phyloP scores from a whole-genome alignment of 345 rosid species.

The Lepidium africanum region DNA sequence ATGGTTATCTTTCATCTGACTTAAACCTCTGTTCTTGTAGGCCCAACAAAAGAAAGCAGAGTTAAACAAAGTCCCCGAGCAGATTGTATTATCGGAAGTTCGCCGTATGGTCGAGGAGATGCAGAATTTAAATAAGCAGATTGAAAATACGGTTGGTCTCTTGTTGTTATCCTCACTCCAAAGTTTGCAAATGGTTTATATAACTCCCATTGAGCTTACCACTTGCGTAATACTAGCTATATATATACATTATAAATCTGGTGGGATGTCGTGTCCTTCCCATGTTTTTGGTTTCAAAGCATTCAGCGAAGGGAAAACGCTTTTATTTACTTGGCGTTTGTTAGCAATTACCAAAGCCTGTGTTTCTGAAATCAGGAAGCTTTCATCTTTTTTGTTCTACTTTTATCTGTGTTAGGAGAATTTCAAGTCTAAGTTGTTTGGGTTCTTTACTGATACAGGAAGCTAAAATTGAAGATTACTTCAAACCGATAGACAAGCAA shows the following conservation, averaged over 20 bases:
- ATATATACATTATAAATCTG: neutral
- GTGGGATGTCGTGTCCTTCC: neutral
- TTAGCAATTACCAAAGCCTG: neutral
- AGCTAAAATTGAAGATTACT: constrained; percentile 69
- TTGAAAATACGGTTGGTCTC: constrained; percentile 76
- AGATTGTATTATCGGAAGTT: constrained; percentile 62
- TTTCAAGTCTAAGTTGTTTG: neutral
- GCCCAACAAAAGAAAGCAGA: constrained; percentile 61
- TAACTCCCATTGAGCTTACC: neutral
- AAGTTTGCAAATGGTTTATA: neutral
- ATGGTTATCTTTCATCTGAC: neutral
- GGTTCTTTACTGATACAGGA: constrained; percentile 41
- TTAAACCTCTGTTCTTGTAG: constrained; percentile 33
- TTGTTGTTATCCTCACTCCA: neutral
- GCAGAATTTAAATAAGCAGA: constrained; percentile 66
- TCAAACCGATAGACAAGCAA: constrained; percentile 79
- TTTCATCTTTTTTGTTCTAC: neutral
- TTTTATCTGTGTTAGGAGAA: neutral
- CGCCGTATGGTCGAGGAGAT: constrained; percentile 90
- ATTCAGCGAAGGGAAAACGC: neutral
- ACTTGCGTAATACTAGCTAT: neutral
- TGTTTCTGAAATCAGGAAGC: neutral
- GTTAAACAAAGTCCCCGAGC: constrained; percentile 74
- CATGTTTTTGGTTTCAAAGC: neutral
- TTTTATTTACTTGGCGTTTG: neutral